Evolutionary conservation across 257 asterid genomes (phyloP).

Genomic region (Nicotiana sylvestris): DNA sequence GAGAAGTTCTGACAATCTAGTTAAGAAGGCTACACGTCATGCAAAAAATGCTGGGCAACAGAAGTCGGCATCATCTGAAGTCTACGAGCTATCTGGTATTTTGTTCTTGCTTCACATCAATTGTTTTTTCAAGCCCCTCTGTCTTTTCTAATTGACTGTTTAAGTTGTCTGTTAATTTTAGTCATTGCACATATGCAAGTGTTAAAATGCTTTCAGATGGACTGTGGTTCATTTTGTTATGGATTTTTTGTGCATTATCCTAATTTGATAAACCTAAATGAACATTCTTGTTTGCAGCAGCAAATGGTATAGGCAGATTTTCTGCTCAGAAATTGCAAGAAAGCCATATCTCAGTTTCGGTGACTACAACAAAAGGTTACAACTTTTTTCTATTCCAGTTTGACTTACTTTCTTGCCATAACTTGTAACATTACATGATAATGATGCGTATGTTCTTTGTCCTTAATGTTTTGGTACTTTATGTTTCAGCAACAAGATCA

Average conservation of each 20-base stretch:
- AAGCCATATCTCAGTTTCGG: conserved; percentile 54
- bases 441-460: background rate
- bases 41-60: conserved; percentile 44
- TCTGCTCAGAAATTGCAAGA: conserved; percentile 55
- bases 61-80: background rate
- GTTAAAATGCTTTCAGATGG: background rate
- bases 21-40: conserved; percentile 72
- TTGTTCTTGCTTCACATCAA: conserved; percentile 2
- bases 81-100: conserved; percentile 44
- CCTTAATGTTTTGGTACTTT: conserved; percentile 12
- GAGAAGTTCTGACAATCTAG: conserved; percentile 62
- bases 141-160: background rate
- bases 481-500: conserved; percentile 84
- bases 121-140: no score
- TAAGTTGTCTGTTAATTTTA: background rate
- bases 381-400: background rate
- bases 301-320: conserved; percentile 38
- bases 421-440: background rate
- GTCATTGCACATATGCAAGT: background rate
- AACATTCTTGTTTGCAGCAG: conserved; percentile 39
- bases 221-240: background rate
- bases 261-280: background rate
- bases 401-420: background rate
- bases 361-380: conserved; percentile 61
- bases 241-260: background rate